Base-by-base conservation (phyloP, 225 moss, liverwort and hornwort genomes). In the Asterella californica region DNA sequence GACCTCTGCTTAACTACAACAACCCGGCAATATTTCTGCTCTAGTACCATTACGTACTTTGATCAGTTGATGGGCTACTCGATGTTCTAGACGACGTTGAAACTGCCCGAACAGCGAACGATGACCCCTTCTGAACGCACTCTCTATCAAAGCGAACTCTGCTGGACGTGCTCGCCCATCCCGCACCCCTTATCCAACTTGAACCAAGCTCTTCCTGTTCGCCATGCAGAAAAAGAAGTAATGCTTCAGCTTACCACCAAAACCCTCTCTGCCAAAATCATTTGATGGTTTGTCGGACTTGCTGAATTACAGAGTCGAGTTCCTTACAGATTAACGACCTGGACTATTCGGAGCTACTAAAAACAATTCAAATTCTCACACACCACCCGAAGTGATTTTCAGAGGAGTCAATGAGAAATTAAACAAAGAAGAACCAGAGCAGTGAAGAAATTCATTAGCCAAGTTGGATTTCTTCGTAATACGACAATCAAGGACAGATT, bases 31-130 rank as follows among this genome's bases (percentile, higher is more conserved):
- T 59, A 62, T 67, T 11, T 22, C 53, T 25, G 32, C 15, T 59
- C 15, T 71, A 29, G 34, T 6, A 8, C 29, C 27, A 29, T 18
- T 6, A 24, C 12, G 11, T 78, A 86, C 83, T 79, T 86, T 76
- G 81, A 76, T 83, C 79, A 60, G 72, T 36, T 74, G 77, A 24
- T 50, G 82, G 80, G 15, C 48, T 57, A 25, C 78, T 69, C 22
- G 76, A 72, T 27, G 67, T 52, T 24, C 18, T 80, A 45, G 79
- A 68, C 33, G 72, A 71, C 22, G 82, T 87, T 36, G 82, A 84
- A 49, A 84, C 87, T 63, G 87, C 87, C 29, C 87, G 63, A 27
- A 78, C 63, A 72, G 68, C 77, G 29, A 76, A 30, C 15, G 48
- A 29, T 74, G 37, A 19, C 19, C 54, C 67, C 22, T 25, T 54